Conservation (phyloP, 768 basidiomycete species). For the Xerocomus potaroensis region DNA sequence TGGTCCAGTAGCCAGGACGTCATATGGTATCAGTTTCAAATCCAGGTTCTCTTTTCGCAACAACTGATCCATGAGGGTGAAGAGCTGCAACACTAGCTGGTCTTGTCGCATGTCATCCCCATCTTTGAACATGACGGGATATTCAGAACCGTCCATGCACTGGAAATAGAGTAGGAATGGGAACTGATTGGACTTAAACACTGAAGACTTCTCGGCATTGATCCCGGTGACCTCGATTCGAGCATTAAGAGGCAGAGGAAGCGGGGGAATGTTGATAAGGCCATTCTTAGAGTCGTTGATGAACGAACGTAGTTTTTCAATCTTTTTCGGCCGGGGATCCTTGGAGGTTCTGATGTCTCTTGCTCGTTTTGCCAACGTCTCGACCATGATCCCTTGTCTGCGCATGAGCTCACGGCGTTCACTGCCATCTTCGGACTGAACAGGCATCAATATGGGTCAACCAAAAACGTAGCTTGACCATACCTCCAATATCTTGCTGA, state of each 20-base stretch:
- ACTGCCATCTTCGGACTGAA: slow-evolving; percentile 65
- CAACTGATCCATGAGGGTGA: slow-evolving; percentile 95
- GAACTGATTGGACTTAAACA: slow-evolving; percentile 96
- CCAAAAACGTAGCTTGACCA: slow-evolving; percentile 6
- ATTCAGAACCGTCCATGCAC: slow-evolving; percentile 78
- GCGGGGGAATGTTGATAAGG: slow-evolving; percentile 69
- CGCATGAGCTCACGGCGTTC: slow-evolving; percentile 84
- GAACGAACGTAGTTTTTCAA: slow-evolving; percentile 86
- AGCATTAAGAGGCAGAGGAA: slow-evolving; percentile 93
- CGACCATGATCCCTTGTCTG: slow-evolving; percentile 88
- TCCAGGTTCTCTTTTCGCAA: slow-evolving; percentile 94
- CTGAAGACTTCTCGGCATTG: slow-evolving; percentile 85
- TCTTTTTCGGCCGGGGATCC: slow-evolving; percentile 94
- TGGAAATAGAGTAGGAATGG: slow-evolving; percentile 91
- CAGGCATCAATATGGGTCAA: not conserved
- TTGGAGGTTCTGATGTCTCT: slow-evolving; percentile 86
- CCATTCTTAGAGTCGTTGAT: slow-evolving; percentile 84
- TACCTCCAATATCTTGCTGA: slow-evolving; percentile 85
- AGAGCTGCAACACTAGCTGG: slow-evolving; percentile 96
- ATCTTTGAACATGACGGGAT: slow-evolving; percentile 96
- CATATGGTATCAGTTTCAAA: slow-evolving; percentile 85
- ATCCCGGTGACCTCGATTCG: slow-evolving; percentile 80
- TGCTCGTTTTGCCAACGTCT: slow-evolving; percentile 80
- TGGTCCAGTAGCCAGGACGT: slow-evolving; percentile 88
- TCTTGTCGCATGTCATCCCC: slow-evolving; percentile 99